phyloP scores from a whole-genome alignment of 192 early-diverging fungal genomes.

The Entomortierella beljakovae region DNA sequence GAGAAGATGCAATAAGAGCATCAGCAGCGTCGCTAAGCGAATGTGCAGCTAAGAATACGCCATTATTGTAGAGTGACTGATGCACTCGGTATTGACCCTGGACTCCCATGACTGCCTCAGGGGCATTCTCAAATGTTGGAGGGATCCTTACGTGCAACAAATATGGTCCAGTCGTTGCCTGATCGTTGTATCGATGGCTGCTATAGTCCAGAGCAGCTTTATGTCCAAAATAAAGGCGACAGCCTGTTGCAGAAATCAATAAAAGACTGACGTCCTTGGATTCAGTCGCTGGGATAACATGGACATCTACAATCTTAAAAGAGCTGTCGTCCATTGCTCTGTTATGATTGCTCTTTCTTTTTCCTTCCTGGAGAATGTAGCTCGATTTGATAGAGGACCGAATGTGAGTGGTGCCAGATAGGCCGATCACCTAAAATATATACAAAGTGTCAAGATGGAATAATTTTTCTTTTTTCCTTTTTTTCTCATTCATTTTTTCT shows the following conservation, averaged over 20 bases:
- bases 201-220: slow-evolving; percentile 38
- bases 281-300: slow-evolving; percentile 72
- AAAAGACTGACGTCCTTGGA: slow-evolving; percentile 79
- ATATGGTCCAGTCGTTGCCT: slow-evolving; percentile 47
- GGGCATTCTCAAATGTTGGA: slow-evolving; percentile 60
- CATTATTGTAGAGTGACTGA: slow-evolving; percentile 73
- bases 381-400: slow-evolving; percentile 24
- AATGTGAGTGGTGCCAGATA: slow-evolving; percentile 5
- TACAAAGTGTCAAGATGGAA: neutral
- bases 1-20: slow-evolving; percentile 68
- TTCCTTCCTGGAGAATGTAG: slow-evolving; percentile 31
- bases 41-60: slow-evolving; percentile 74
- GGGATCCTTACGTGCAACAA: slow-evolving; percentile 78
- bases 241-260: slow-evolving; percentile 81
- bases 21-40: slow-evolving; percentile 78
- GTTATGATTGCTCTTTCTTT: slow-evolving; percentile 39
- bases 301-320: slow-evolving; percentile 82
- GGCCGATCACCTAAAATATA: slow-evolving; percentile 24
- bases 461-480: neutral
- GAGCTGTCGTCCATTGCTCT: slow-evolving; percentile 49
- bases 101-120: slow-evolving; percentile 26
- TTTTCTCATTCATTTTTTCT: too few species aligned
- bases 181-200: slow-evolving; percentile 26
- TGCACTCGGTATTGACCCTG: slow-evolving; percentile 64
- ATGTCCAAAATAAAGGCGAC: slow-evolving; percentile 80